Conservation (phyloP, 2,329 filamentous ascomycete species). For the Botrytis aclada region DNA sequence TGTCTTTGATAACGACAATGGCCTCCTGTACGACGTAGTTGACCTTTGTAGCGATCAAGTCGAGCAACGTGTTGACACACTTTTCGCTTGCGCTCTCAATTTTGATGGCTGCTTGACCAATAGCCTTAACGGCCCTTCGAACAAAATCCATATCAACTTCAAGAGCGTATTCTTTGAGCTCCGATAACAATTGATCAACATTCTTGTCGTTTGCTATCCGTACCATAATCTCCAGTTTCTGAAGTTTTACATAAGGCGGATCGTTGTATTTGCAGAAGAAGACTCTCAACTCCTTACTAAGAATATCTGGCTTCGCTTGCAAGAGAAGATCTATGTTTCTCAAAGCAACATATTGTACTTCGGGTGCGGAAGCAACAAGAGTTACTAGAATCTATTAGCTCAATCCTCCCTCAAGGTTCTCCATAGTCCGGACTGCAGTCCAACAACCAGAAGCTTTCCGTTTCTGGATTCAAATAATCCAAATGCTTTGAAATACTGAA, state of each 20-base stretch:
- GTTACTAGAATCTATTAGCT: conserved; percentile 60
- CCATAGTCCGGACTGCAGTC: neutral
- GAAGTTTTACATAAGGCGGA: conserved; percentile 92
- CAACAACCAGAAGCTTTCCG: neutral
- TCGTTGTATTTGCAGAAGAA: conserved; percentile 99
- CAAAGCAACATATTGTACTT: conserved; percentile 96
- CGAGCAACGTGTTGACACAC: conserved; percentile 89
- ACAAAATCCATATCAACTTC: conserved; percentile 99
- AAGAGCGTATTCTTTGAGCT: conserved; percentile 94
- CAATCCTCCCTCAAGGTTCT: neutral
- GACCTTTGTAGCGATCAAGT: conserved; percentile 94
- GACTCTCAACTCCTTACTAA: conserved; percentile 94
- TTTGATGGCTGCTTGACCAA: conserved; percentile 97
- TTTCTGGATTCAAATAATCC: neutral
- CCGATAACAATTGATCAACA: conserved; percentile 88
- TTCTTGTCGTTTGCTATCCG: conserved; percentile 97
- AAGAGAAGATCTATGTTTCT: conserved; percentile 94
- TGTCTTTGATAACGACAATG: conserved; percentile 98
- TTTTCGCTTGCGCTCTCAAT: conserved; percentile 93
- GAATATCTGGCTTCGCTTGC: conserved; percentile 92
- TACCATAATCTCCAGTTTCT: conserved; percentile 99
- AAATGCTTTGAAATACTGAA: neutral
- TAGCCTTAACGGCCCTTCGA: conserved; percentile 87
- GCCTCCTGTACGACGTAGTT: conserved; percentile 99
- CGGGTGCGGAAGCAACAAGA: conserved; percentile 88